These are phyloP conservation scores for Xerophyta viscosa DNA, from an alignment of 106 monocot species.

Conservation along the genomic window DNA sequence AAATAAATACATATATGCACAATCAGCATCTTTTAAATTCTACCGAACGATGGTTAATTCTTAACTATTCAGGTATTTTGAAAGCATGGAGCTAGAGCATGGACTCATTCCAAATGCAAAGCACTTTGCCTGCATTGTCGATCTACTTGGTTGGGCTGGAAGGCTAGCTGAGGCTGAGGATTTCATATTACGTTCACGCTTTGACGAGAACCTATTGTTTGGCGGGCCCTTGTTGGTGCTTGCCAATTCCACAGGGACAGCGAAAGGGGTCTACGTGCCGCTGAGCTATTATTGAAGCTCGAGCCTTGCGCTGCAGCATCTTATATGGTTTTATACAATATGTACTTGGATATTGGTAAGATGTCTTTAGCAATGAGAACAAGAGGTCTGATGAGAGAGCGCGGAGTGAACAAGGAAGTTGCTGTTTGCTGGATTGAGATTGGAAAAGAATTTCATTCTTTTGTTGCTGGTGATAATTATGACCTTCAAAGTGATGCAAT, in stretches of 20 bases:
- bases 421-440: constrained; percentile 57
- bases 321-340: constrained; percentile 49
- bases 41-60: too few relatives aligned
- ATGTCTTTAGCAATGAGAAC: constrained; percentile 23
- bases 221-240: constrained; percentile 37
- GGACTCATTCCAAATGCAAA: constrained; percentile 33
- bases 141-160: constrained; percentile 50
- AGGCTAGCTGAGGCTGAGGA: constrained; percentile 41
- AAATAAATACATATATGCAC: too few relatives aligned
- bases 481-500: constrained; percentile 26
- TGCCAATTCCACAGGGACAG: constrained; percentile 34
- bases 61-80: constrained; percentile 56
- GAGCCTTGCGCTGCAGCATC: constrained; percentile 36
- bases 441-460: constrained; percentile 32
- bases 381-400: constrained; percentile 50
- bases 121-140: constrained; percentile 49
- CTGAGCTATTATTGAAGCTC: constrained; percentile 36
- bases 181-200: constrained; percentile 35
- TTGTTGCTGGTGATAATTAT: constrained; percentile 37
- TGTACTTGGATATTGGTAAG: constrained; percentile 37
- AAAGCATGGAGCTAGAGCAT: constrained; percentile 44
- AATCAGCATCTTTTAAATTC: too few relatives aligned
- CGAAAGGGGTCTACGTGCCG: constrained; percentile 24
- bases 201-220: constrained; percentile 30
- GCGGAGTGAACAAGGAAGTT: constrained; percentile 50